Conservation (phyloP, 768 basidiomycete genomes). For the Lentinula sp. region DNA sequence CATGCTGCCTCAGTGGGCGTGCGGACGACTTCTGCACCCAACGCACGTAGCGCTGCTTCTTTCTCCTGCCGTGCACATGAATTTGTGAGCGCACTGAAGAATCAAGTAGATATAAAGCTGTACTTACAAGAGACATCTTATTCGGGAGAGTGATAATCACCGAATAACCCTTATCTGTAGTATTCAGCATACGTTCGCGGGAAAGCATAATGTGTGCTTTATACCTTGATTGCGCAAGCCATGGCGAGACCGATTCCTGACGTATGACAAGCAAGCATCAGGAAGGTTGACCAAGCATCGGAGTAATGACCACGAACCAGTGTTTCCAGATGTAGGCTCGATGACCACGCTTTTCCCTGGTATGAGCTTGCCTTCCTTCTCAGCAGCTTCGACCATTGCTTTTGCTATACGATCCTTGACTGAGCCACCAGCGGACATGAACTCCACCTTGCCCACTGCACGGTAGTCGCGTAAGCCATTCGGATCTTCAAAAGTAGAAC, state of each 20-base stretch:
- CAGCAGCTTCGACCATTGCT: conserved; percentile 94
- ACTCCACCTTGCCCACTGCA: conserved; percentile 87
- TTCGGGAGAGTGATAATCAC: conserved; percentile 88
- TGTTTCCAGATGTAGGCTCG: conserved; percentile 93
- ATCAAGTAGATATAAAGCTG: neutral
- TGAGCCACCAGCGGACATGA: conserved; percentile 84
- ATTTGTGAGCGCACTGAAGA: neutral
- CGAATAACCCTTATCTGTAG: conserved; percentile 84
- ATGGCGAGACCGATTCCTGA: conserved; percentile 90
- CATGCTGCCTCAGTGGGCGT: conserved; percentile 88
- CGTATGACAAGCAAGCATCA: neutral
- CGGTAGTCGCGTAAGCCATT: neutral
- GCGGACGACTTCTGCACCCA: conserved; percentile 92
- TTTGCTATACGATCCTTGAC: conserved; percentile 97
- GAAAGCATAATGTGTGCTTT: conserved; percentile 5
- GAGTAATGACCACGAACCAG: conserved; percentile 49
- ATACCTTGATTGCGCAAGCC: conserved; percentile 89
- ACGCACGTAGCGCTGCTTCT: conserved; percentile 82
- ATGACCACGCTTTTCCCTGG: conserved; percentile 90
- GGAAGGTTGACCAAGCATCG: neutral
- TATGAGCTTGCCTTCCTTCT: conserved; percentile 77
- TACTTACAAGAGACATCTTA: conserved; percentile 82
- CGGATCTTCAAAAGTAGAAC: neutral
- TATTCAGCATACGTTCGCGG: conserved; percentile 55
- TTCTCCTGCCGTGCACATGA: conserved; percentile 58